phyloP scores from a whole-genome alignment of 2,329 filamentous ascomycete species.

The Stylonectria norvegica region DNA sequence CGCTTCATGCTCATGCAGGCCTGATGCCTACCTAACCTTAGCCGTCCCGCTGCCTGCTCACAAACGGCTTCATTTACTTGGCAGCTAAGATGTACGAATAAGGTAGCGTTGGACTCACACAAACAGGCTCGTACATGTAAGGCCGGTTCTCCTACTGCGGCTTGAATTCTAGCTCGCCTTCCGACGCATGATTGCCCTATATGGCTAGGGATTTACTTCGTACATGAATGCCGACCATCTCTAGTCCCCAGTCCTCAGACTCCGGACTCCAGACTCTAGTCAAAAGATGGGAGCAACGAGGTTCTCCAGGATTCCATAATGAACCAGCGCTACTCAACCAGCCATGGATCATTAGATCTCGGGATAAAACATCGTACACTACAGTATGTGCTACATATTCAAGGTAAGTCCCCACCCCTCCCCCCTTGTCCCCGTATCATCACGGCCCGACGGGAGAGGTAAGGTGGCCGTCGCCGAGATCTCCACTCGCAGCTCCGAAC shows the following conservation, averaged over 20 bases:
- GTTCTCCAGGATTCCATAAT: conserved; percentile 1
- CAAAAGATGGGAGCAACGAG: no score
- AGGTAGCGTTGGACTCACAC: conserved; percentile 6
- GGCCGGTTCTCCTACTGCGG: not conserved
- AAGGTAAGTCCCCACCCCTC: not conserved
- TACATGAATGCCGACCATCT: no score
- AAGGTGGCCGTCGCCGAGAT: not conserved
- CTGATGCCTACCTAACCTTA: conserved; percentile 24
- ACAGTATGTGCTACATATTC: not conserved
- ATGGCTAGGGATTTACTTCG: no score
- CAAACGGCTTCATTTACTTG: conserved; percentile 2
- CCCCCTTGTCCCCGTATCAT: not conserved
- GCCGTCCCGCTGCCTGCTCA: conserved; percentile 12
- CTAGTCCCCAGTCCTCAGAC: conserved; percentile 3
- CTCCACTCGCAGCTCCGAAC: conserved; percentile 1
- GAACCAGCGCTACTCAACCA: not conserved
- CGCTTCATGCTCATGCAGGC: conserved; percentile 18
- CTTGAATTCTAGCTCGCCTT: not conserved
- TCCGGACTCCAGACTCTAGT: no score
- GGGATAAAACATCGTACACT: not conserved
- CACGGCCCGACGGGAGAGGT: no score
- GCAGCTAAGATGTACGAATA: not conserved
- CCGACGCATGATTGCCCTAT: conserved; percentile 8
- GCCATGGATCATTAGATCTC: no score
- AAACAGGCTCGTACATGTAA: conserved; percentile 8